Evolutionary conservation across 2,329 filamentous ascomycete genomes (phyloP).

Genomic region (Penicillium vulpinum): DNA sequence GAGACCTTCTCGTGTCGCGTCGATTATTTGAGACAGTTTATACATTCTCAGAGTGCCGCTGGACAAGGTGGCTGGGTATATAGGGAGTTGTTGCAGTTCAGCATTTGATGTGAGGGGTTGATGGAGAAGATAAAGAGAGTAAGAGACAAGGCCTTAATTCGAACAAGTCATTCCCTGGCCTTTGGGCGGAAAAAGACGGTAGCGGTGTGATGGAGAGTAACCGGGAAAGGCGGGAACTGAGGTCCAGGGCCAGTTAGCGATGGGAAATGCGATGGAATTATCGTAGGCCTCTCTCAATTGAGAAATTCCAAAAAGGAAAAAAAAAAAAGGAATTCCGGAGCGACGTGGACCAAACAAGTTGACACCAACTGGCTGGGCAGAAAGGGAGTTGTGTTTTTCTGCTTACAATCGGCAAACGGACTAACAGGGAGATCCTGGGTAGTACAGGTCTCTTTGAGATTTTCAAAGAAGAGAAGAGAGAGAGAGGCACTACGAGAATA

Average conservation of each 20-base stretch:
- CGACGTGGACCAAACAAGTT: constrained; percentile 21
- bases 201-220: constrained; percentile 16
- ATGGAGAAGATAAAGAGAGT: constrained; percentile 6
- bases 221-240: constrained; percentile 12
- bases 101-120: constrained; percentile 16
- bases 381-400: constrained; percentile 8
- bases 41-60: constrained; percentile 29
- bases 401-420: constrained; percentile 25
- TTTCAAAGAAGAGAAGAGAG: constrained; percentile 2
- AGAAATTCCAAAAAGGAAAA: constrained; percentile 1
- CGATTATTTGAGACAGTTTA: constrained; percentile 37
- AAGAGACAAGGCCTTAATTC: constrained; percentile 9
- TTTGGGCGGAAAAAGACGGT: constrained; percentile 22
- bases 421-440: constrained; percentile 21
- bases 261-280: constrained; percentile 3
- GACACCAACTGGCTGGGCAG: constrained; percentile 26
- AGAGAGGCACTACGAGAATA: too few relatives aligned
- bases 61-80: constrained; percentile 11
- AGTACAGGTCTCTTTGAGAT: neutral
- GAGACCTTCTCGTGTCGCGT: constrained; percentile 34
- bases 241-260: constrained; percentile 9
- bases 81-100: constrained; percentile 15
- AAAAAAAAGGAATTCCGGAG: constrained; percentile 13
- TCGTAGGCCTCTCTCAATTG: neutral
- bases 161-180: constrained; percentile 7